These are phyloP conservation scores for Aspergillus intermedius DNA, from an alignment of 2,329 filamentous ascomycete genomes.

Conservation along the genomic window DNA sequence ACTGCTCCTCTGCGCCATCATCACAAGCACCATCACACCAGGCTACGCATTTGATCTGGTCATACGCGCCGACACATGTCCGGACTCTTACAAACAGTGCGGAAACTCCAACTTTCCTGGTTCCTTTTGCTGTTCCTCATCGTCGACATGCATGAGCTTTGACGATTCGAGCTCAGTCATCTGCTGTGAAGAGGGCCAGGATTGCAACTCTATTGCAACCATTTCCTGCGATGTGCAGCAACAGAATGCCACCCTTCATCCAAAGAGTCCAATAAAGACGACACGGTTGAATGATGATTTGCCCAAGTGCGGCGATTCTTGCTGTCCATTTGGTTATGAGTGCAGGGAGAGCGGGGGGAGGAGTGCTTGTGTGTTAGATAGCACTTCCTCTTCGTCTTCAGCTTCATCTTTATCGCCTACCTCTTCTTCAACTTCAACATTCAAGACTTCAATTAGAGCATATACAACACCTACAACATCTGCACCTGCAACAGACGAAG, in stretches of 20 bases:
- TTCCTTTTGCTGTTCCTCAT: conserved; percentile 40
- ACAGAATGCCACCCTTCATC: conserved; percentile 35
- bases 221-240: conserved; percentile 39
- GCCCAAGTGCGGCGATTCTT: conserved; percentile 36
- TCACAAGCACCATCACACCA: conserved; percentile 15
- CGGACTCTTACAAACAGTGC: conserved; percentile 30
- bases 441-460: conserved; percentile 10
- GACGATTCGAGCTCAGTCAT: conserved; percentile 38
- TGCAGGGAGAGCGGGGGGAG: conserved; percentile 34
- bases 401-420: conserved; percentile 11
- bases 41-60: conserved; percentile 16
- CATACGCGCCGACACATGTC: conserved; percentile 23
- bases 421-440: conserved; percentile 13
- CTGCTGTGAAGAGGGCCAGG: conserved; percentile 40
- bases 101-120: conserved; percentile 31
- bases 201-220: conserved; percentile 36
- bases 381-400: conserved; percentile 15
- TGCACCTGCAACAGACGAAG: not conserved
- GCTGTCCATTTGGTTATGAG: conserved; percentile 44
- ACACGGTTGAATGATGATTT: conserved; percentile 35
- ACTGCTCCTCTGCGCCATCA: conserved; percentile 18
- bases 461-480: not conserved
- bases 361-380: conserved; percentile 23
- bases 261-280: conserved; percentile 35
- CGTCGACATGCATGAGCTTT: conserved; percentile 35